These are phyloP conservation scores for Harrya chromipes DNA, from an alignment of 768 basidiomycete species.

Conservation along the genomic window DNA sequence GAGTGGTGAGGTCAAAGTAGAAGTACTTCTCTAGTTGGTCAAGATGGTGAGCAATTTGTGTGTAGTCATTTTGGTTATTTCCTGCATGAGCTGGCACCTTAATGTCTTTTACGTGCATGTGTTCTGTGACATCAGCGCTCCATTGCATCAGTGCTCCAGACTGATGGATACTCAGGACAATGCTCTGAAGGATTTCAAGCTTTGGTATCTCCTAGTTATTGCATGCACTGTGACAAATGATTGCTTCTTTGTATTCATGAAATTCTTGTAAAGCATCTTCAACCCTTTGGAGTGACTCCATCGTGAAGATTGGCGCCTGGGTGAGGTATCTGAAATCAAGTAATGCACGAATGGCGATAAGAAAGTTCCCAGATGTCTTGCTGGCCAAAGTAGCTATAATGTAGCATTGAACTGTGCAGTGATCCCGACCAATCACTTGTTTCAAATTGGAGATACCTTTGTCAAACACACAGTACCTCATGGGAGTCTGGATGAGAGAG, in stretches of 20 bases:
- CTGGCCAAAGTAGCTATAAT: conserved; percentile 16
- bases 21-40: neutral
- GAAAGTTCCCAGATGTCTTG: neutral
- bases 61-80: neutral
- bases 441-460: too few relatives aligned
- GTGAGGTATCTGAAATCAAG: too few relatives aligned
- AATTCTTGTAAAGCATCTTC: conserved; percentile 30
- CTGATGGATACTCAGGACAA: neutral
- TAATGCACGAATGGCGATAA: conserved; percentile 20
- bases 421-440: neutral
- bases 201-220: neutral
- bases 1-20: neutral
- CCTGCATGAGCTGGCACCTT: neutral
- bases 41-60: neutral
- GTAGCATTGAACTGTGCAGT: conserved; percentile 17
- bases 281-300: conserved; percentile 27
- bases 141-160: conserved; percentile 6
- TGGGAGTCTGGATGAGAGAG: too few relatives aligned
- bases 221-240: conserved; percentile 20
- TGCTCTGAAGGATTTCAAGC: neutral
- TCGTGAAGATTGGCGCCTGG: conserved; percentile 20
- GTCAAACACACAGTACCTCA: too few relatives aligned
- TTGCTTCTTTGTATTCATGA: conserved; percentile 36
- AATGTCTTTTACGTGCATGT: neutral
- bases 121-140: neutral